Evolutionary conservation across 345 rosid species (phyloP), one percentile per base, ranked within the genome.

Genomic region (Linum trigynum): DNA sequence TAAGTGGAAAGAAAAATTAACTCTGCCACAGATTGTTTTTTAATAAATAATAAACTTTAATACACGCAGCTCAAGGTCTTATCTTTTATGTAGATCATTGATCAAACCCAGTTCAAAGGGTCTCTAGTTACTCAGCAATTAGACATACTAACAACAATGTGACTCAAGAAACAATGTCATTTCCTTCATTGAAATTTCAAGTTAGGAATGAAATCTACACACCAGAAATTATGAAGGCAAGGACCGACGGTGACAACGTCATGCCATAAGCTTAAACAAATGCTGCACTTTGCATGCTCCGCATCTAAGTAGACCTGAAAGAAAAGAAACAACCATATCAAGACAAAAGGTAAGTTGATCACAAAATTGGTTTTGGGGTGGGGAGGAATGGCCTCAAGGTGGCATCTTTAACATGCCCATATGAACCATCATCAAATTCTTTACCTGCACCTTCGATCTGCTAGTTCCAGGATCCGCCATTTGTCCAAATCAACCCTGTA

Each of bases 161-260:
- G 32, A 23, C 32, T 23, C 51, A 65, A 68, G 62, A 51, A 60
- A 48, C 57, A 70, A 42, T 57, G 3, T n/a, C 51, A 51, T 53
- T n/a, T 56, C 32, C 16, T 15, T 23, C 32, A 10, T 5, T 9
- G 43, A 14, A 59, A 43, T 2, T 5, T 8, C 1, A 50, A 65
- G 43, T 41, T 16, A 72, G 59, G 35, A 6, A 23, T 23, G 53
- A 48, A 40, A 35, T 62, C 3, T 64, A 64, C 86, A 66, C 40
- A 88, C 98, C 96, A 90, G 77, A 92, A 92, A 71, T 86, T 92
- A 75, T 92, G 98, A 66, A 92, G 86, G 81, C 98, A 92, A 65
- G 98, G 98, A 48, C 88, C 96, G 78, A 81, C 84, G 40, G 96
- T 90, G 65, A 92, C 88, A 74, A 86, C 97, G 73, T 92, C 91